phyloP scores from a whole-genome alignment of 768 basidiomycete species.

The Xanthoconium purpureum region DNA sequence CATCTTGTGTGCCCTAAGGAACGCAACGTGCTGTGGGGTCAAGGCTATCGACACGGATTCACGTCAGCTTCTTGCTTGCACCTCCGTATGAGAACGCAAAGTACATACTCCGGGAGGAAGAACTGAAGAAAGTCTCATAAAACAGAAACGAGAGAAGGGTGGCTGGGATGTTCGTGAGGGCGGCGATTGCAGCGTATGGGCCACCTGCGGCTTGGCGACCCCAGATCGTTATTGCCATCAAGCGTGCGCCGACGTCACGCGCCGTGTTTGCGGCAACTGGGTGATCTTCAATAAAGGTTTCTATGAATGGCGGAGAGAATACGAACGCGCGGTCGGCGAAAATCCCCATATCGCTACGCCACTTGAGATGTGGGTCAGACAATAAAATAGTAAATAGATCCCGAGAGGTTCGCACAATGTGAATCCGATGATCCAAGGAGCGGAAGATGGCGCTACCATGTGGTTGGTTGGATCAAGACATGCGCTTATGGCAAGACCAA shows the following conservation, averaged over 20 bases:
- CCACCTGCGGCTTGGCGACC: slow-evolving; percentile 51
- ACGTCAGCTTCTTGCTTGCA: slow-evolving; percentile 10
- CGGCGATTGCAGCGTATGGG: slow-evolving; percentile 57
- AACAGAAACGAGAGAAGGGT: slow-evolving; percentile 51
- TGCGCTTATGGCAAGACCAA: slow-evolving; percentile 23
- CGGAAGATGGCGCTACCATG: slow-evolving; percentile 50
- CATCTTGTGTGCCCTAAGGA: slow-evolving; percentile 20
- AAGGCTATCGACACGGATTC: slow-evolving; percentile 14
- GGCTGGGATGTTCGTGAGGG: slow-evolving; percentile 65
- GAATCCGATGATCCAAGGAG: slow-evolving; percentile 52
- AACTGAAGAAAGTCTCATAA: slow-evolving; percentile 56
- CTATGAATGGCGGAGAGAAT: background rate
- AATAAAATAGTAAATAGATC: background rate
- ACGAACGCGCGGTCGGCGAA: slow-evolving; percentile 44
- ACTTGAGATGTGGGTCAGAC: slow-evolving; percentile 32
- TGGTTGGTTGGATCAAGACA: slow-evolving; percentile 52
- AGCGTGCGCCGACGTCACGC: slow-evolving; percentile 63
- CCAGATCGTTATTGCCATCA: slow-evolving; percentile 63
- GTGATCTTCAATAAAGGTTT: background rate
- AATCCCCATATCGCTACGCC: slow-evolving; percentile 61
- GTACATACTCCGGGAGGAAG: slow-evolving; percentile 55
- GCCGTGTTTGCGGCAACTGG: slow-evolving; percentile 63
- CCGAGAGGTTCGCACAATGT: slow-evolving; percentile 48
- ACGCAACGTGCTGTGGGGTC: slow-evolving; percentile 21
- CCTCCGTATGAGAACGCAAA: background rate